These are phyloP conservation scores for Pseudogymnoascus sp. DNA, from an alignment of 2,329 filamentous ascomycete species.

Conservation along the genomic window DNA sequence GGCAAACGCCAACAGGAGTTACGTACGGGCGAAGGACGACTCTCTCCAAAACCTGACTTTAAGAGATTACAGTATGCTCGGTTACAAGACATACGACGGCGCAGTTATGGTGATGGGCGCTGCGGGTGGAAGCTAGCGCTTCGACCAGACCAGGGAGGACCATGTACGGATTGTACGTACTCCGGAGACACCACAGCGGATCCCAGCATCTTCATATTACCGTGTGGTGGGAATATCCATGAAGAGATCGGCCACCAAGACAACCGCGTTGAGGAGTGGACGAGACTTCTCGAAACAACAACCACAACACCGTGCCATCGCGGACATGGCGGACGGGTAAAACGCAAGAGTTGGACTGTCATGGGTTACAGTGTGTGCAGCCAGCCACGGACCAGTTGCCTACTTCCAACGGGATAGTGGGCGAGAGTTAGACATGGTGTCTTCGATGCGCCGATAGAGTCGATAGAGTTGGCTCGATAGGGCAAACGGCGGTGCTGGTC, in stretches of 20 bases:
- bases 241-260: slow-evolving; percentile 1
- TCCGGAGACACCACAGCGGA: neutral
- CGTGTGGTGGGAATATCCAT: slow-evolving; percentile 5
- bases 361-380: slow-evolving; percentile 2
- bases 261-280: neutral
- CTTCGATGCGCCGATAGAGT: neutral
- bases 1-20: neutral
- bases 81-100: neutral
- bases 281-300: slow-evolving; percentile 7
- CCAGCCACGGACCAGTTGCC: neutral
- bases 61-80: neutral
- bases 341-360: neutral
- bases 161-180: slow-evolving; percentile 5
- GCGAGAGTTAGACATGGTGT: slow-evolving; percentile 1
- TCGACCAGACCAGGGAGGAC: neutral
- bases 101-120: neutral
- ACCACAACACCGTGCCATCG: slow-evolving; percentile 3
- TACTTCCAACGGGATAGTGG: neutral
- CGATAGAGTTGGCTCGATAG: slow-evolving; percentile 3
- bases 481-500: neutral
- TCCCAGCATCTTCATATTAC: slow-evolving; percentile 5
- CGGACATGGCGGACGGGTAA: neutral
- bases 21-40: neutral
- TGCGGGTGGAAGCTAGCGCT: neutral
- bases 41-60: neutral